Evolutionary conservation across 768 basidiomycete genomes (phyloP).

Genomic region (Mycena galericulata): DNA sequence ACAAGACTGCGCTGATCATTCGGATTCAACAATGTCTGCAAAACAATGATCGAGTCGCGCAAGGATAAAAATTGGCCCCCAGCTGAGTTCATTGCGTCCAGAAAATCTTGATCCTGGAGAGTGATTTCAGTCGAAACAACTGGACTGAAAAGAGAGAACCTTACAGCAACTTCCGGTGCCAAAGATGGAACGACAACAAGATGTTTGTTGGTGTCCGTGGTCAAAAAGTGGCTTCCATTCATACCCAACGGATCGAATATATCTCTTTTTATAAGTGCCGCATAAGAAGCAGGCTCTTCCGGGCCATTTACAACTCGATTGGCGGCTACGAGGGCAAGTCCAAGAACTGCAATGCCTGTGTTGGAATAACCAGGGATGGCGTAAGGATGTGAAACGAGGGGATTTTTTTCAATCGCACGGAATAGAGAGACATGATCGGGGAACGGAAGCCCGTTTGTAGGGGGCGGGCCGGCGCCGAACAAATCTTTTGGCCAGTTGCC

Average conservation of each 20-base stretch:
- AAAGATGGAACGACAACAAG: slow-evolving; percentile 47
- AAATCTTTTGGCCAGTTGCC: slow-evolving; percentile 51
- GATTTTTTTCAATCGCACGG: slow-evolving; percentile 40
- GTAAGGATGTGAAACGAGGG: slow-evolving; percentile 44
- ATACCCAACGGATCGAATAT: slow-evolving; percentile 52
- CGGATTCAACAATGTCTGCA: slow-evolving; percentile 52
- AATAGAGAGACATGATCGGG: slow-evolving; percentile 45
- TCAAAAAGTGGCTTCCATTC: slow-evolving; percentile 49
- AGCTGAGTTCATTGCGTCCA: slow-evolving; percentile 51
- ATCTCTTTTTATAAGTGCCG: slow-evolving; percentile 50
- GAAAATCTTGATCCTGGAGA: slow-evolving; percentile 53
- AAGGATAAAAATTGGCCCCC: slow-evolving; percentile 56
- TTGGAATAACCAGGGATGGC: slow-evolving; percentile 56
- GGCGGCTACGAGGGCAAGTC: slow-evolving; percentile 50
- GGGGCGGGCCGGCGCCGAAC: slow-evolving; percentile 49
- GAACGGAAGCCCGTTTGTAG: slow-evolving; percentile 51
- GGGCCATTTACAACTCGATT: slow-evolving; percentile 31
- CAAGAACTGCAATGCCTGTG: slow-evolving; percentile 50
- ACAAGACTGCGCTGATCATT: slow-evolving; percentile 33
- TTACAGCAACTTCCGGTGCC: slow-evolving; percentile 43
- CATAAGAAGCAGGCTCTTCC: slow-evolving; percentile 36
- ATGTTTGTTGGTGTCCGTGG: slow-evolving; percentile 41
- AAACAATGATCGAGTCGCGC: slow-evolving; percentile 47
- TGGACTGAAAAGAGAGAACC: slow-evolving; percentile 12
- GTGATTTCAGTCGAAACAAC: background rate